Evolutionary conservation across 1,139 yeast species (phyloP), one percentile per base, ranked within the genome.

Genomic region (Pichia sp.): DNA sequence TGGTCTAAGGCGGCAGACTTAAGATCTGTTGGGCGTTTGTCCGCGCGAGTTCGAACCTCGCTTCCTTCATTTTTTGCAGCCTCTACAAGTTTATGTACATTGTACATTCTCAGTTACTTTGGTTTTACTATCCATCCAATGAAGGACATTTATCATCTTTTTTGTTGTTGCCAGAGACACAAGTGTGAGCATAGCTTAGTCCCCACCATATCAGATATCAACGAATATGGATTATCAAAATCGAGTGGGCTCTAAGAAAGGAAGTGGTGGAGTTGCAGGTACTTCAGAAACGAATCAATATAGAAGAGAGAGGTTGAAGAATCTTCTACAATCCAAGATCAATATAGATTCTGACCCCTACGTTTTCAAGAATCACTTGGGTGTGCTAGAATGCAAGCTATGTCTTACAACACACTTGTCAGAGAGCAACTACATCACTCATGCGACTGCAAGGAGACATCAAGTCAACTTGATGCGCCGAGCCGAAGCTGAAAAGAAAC

Each of bases 371-470:
- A 84, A 82, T 53, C 86, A 80, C 50, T 59, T 78, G 16, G 95
- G 95, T 3, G 60, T 75, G 32, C 63, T 79, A 22, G 95, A 85
- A 52, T 86, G 96, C 55, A 67, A 72, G 30, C 63, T 85, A 22
- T 86, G 96, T 53, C 59, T 77, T 22, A 85, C 95, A 1, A 69
- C 82, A 1, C 95, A 85, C 57, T 65, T 70, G 20, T 73, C 77
- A 22, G 88, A 81, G 42, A 72, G 84, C n/a, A 77, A 87, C 8
- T 86, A 83, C 51, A 63, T 85, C 14, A 69, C 87, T 2, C 96
- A 86, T 51, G 68, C 87, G 4, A 82, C 85, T 32, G 95, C 94
- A 3, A 67, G 72, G 42, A 80, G 79, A 55, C 96, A 86, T 55
- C 82, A 74, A 52, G 56, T 75, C 47, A 80, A 77, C 46, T 62